These are phyloP conservation scores for Ogataea sp. DNA, from an alignment of 805 yeast species.

Conservation along the genomic window DNA sequence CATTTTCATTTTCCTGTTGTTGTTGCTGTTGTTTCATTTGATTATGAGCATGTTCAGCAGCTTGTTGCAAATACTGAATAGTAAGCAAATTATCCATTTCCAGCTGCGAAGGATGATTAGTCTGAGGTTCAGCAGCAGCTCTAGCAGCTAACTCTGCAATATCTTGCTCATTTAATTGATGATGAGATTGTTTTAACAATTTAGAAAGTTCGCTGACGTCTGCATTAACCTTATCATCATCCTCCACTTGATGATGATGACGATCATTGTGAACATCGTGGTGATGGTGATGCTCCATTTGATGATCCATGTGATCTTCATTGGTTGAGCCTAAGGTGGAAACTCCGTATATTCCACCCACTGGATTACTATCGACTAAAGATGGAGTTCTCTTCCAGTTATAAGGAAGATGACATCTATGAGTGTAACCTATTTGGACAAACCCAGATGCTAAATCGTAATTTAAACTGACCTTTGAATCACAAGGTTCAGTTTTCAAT, in stretches of 20 bases:
- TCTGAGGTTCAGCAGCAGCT: conserved; percentile 12
- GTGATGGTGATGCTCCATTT: not conserved
- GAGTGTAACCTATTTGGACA: conserved; percentile 28
- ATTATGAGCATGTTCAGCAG: conserved; percentile 9
- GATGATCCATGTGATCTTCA: not conserved
- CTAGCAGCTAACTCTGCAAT: conserved; percentile 17
- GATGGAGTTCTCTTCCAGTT: conserved; percentile 19
- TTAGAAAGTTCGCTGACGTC: conserved; percentile 14
- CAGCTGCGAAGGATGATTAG: conserved; percentile 10
- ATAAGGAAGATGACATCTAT: conserved; percentile 32
- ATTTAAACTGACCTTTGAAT: conserved; percentile 29
- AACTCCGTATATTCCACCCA: not conserved
- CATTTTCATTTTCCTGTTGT: conserved; percentile 1
- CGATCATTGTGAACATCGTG: not conserved
- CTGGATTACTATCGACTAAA: not conserved
- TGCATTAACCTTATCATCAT: conserved; percentile 5
- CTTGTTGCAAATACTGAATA: conserved; percentile 11
- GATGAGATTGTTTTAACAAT: conserved; percentile 10
- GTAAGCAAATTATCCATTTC: conserved; percentile 3
- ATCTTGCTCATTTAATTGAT: conserved; percentile 13
- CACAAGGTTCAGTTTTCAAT: conserved; percentile 33
- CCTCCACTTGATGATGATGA: conserved; percentile 1
- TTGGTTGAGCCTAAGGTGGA: not conserved
- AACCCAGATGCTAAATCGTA: conserved; percentile 31
- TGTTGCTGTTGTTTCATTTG: conserved; percentile 4